Base-by-base conservation (phyloP, 208 protist genomes). In the Tritrichomonas foetus region DNA sequence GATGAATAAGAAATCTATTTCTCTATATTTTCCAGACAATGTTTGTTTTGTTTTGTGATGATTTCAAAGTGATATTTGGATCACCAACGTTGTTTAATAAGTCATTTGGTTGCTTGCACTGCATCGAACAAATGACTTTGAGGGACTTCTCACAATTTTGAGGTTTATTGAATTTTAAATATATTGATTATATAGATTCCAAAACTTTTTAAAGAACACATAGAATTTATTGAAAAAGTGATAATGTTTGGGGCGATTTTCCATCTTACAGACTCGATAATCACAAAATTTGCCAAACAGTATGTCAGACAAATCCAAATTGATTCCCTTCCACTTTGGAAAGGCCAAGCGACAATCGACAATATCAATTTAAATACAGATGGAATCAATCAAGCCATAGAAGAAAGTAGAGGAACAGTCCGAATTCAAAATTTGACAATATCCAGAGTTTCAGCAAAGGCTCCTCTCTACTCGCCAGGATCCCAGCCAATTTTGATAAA, bases 311-410 rank as follows among this genome's bases (percentile, higher is more conserved):
- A 16, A 1, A 89, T 89, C 3, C 33, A 89, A 36, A 89, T 89
- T 39, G 78, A 89, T 25, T 89, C 78, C 53, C 44, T 89, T n/a
- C 78, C 78, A 27, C 20, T 89, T 39, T 89, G 78, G 78, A 89
- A 89, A 89, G 78, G 78, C 25, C n/a, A 89, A 61, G 78, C 78
- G 33, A 89, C 78, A n/a, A 89, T 89, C 20, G 78, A 89, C 39
- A 36, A 89, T 89, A 55, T 89, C 39, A 36, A 49, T 11, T 53
- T 89, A n/a, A 89, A 89, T 89, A 22, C 44, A 55, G 47, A 89
- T 39, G 78, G 78, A 57, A 57, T 89, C 30, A 89, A 89, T 57
- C 41, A 89, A 57, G 39, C 41, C 39, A 53, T 89, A 33, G 0
- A 0, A 57, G 47, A 57, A n/a, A 44, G n/a, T 16, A 39, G 47